phyloP scores from a whole-genome alignment of 2,329 filamentous ascomycete genomes.

The Beauveria australis region DNA sequence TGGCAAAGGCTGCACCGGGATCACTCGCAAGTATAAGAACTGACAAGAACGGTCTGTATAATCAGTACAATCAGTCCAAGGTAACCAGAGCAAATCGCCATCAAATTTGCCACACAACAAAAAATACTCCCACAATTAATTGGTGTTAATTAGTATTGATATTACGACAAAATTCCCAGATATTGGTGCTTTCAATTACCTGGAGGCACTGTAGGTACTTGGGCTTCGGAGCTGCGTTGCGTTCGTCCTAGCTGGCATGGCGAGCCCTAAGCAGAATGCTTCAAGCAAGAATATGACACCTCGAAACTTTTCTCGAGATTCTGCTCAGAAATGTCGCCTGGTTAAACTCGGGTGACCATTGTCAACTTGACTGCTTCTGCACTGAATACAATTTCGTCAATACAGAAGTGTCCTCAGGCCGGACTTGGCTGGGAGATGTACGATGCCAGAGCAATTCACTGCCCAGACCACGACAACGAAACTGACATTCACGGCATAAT shows the following conservation, averaged over 20 bases:
- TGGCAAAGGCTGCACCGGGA: constrained; percentile 5
- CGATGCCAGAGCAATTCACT: neutral
- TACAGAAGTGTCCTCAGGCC: neutral
- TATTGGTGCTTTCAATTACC: no score
- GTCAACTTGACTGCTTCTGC: constrained; percentile 16
- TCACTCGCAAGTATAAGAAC: no score
- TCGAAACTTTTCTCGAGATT: neutral
- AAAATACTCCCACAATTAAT: no score
- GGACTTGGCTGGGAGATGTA: neutral
- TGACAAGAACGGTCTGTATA: no score
- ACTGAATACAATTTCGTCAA: constrained; percentile 15
- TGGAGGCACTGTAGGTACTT: no score
- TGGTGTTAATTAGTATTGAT: no score
- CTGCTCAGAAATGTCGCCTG: constrained; percentile 10
- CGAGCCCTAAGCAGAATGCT: neutral
- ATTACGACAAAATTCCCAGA: no score
- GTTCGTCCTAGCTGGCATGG: constrained; percentile 11
- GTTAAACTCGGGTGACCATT: constrained; percentile 15
- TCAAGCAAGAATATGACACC: neutral
- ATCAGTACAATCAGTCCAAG: no score
- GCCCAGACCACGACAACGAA: constrained; percentile 17
- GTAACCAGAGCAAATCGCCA: no score
- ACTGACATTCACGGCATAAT: constrained; percentile 22
- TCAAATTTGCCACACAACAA: no score
- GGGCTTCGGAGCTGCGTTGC: no score